Conservation (phyloP, 345 rosid species). For the Hibiscus tridactylites region DNA sequence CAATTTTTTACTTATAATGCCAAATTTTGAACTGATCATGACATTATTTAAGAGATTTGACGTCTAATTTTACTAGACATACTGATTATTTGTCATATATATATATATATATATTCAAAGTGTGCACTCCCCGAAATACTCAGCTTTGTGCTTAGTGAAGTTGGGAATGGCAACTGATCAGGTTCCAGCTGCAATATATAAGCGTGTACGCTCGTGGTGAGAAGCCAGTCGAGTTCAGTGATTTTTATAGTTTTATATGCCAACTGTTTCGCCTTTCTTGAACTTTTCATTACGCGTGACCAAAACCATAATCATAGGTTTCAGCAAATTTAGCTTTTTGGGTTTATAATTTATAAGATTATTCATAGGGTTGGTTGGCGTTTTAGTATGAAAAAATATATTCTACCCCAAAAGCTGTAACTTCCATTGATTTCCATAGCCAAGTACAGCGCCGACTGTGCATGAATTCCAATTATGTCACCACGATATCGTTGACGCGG, state of each 20-base stretch:
- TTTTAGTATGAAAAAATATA: background rate
- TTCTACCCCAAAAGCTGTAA: background rate
- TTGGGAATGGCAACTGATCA: background rate
- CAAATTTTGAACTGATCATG: too few relatives aligned
- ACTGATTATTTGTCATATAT: too few relatives aligned
- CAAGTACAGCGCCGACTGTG: background rate
- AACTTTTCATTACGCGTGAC: conserved; percentile 45
- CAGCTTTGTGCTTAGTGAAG: background rate
- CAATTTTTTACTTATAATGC: too few relatives aligned
- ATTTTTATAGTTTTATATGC: background rate
- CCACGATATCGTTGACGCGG: too few relatives aligned
- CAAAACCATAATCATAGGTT: conserved; percentile 5
- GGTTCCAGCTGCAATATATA: background rate
- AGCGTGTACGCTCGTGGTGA: conserved; percentile 3
- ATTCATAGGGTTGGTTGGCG: background rate
- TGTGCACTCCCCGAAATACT: background rate
- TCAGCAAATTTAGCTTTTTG: conserved; percentile 11
- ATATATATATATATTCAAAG: background rate
- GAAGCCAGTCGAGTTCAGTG: conserved; percentile 18
- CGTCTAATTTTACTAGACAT: background rate
- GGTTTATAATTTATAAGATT: background rate
- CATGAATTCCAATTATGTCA: too few relatives aligned
- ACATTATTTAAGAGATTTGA: background rate
- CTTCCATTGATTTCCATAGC: background rate
- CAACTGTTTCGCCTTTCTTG: conserved; percentile 25